These are phyloP conservation scores for Punica granatum DNA, from an alignment of 345 rosid species.

Conservation along the genomic window DNA sequence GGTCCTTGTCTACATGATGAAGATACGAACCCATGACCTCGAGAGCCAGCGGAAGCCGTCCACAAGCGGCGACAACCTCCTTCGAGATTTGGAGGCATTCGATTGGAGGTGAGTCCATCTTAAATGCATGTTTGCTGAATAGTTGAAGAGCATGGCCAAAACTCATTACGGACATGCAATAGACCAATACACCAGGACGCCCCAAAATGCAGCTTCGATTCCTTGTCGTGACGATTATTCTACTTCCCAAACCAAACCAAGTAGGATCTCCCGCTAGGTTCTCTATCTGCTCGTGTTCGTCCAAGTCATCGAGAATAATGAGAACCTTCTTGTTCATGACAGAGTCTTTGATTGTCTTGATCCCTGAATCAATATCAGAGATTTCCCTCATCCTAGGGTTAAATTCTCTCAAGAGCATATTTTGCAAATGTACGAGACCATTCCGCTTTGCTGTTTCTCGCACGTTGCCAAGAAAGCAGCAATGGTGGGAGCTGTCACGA, in stretches of 20 bases:
- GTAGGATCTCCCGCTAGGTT: background rate
- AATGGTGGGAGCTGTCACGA: background rate
- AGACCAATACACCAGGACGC: background rate
- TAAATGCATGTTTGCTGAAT: background rate
- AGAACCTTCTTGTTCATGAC: background rate
- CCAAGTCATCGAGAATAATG: background rate
- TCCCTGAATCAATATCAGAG: too few species aligned
- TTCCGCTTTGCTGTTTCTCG: background rate
- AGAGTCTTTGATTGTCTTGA: too few species aligned
- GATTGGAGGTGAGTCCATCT: background rate
- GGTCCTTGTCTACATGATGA: fast-evolving
- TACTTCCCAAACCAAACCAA: background rate
- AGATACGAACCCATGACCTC: background rate
- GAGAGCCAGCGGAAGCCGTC: slow-evolving; percentile 7
- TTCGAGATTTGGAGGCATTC: background rate
- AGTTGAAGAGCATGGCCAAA: background rate
- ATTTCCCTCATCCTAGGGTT: background rate
- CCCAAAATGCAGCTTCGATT: background rate
- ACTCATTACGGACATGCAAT: background rate
- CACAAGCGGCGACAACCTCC: background rate
- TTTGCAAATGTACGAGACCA: background rate
- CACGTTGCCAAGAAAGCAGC: background rate
- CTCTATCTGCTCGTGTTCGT: background rate
- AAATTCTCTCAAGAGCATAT: background rate
- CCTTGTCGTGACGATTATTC: background rate